Evolutionary conservation across 495 filamentous ascomycete species (phyloP).

Genomic region (Penicillium lividum): DNA sequence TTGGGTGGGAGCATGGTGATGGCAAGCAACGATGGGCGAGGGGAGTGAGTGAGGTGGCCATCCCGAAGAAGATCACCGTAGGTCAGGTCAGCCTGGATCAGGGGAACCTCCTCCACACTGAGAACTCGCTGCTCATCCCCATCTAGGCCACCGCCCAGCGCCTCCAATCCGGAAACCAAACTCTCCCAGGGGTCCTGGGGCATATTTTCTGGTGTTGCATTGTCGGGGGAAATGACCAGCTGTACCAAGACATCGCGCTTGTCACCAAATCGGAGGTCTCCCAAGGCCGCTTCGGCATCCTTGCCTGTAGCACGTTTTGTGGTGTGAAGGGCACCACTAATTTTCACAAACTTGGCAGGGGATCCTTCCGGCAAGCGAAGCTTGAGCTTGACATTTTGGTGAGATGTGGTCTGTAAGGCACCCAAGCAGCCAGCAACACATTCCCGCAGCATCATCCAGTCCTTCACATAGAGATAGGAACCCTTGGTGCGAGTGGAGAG

Average conservation of each 20-base stretch:
- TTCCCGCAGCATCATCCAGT: slow-evolving; percentile 99
- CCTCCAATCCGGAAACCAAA: slow-evolving; percentile 92
- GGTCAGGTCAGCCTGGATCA: slow-evolving; percentile 92
- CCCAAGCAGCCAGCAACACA: slow-evolving; percentile 95
- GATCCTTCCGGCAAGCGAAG: slow-evolving; percentile 93
- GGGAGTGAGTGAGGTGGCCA: slow-evolving; percentile 81
- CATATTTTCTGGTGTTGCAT: slow-evolving; percentile 76
- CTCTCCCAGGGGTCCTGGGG: slow-evolving; percentile 97
- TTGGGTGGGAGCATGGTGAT: slow-evolving; percentile 95
- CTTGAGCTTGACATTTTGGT: slow-evolving; percentile 98
- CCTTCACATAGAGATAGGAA: slow-evolving; percentile 96
- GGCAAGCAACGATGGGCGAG: slow-evolving; percentile 87
- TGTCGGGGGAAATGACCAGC: slow-evolving; percentile 89
- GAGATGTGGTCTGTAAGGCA: slow-evolving; percentile 92
- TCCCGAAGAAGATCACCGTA: slow-evolving; percentile 96
- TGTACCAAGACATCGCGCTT: slow-evolving; percentile 97
- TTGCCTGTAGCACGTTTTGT: slow-evolving; percentile 97
- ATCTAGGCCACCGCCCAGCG: slow-evolving; percentile 87
- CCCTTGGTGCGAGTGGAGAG: slow-evolving; percentile 94
- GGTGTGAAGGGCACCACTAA: slow-evolving; percentile 93
- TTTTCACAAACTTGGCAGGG: slow-evolving; percentile 97
- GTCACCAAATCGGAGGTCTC: slow-evolving; percentile 93
- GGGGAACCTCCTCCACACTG: slow-evolving; percentile 91
- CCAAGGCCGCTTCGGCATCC: slow-evolving; percentile 90
- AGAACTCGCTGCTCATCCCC: slow-evolving; percentile 79